Percentiles rank a stretch among this genome's conserved stretches.
Evolutionary conservation across 805 yeast species (phyloP).

Genomic region (Pachysolen tannophilus): DNA sequence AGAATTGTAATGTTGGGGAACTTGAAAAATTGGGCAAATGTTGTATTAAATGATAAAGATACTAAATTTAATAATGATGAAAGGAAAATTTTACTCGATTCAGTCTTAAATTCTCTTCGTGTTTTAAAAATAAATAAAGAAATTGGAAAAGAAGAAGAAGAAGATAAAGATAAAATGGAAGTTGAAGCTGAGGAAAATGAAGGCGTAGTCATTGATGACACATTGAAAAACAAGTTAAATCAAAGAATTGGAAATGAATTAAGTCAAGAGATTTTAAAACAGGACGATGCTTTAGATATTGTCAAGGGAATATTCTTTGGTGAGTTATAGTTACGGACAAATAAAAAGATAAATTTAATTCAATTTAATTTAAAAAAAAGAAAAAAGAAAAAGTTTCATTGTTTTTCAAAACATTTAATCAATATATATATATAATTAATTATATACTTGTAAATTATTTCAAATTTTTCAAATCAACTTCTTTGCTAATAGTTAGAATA

Average conservation of each 20-base stretch:
- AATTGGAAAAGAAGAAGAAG: conserved; percentile 8
- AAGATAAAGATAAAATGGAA: conserved; percentile 23
- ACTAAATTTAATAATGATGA: conserved; percentile 15
- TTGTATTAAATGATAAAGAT: conserved; percentile 36
- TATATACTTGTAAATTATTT: conserved; percentile 9
- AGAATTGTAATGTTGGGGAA: conserved; percentile 81
- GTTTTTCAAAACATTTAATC: too few relatives aligned
- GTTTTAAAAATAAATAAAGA: conserved; percentile 28
- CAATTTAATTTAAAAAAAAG: too few relatives aligned
- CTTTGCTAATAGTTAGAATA: conserved; percentile 38
- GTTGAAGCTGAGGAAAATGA: conserved; percentile 23
- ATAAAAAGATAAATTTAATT: too few relatives aligned
- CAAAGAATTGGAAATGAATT: conserved; percentile 57
- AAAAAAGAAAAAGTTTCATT: too few relatives aligned
- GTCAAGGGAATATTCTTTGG: conserved; percentile 70
- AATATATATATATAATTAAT: too few relatives aligned
- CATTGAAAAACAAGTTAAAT: conserved; percentile 31
- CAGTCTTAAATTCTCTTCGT: conserved; percentile 47
- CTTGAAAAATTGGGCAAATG: conserved; percentile 67
- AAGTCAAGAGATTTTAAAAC: conserved; percentile 38
- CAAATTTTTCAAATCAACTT: conserved; percentile 23
- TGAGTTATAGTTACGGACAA: too few relatives aligned
- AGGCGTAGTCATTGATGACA: conserved; percentile 25
- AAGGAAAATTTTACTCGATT: conserved; percentile 36
- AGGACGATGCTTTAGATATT: conserved; percentile 41